Evolutionary conservation across 176 grass and related monocot genomes (phyloP).

Genomic region (maize (Zea mays)): DNA sequence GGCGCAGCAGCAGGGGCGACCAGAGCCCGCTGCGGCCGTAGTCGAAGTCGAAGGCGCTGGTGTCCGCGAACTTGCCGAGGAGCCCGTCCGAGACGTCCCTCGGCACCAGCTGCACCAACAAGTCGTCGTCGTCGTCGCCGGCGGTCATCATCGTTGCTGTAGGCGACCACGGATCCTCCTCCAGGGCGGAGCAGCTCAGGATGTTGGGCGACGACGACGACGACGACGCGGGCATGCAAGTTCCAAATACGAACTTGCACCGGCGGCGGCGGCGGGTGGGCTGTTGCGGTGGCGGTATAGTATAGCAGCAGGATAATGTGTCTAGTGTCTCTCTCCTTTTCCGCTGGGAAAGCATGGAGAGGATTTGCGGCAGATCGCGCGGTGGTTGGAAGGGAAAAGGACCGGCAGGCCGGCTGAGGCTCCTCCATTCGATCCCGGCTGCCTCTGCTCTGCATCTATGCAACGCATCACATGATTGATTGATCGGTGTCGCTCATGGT

Average conservation of each 20-base stretch:
- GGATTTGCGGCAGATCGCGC: conserved; percentile 20
- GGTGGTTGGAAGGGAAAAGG: conserved; percentile 45
- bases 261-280: not conserved
- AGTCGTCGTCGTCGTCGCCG: not conserved
- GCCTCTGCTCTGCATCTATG: not conserved
- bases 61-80: conserved; percentile 75
- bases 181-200: not conserved
- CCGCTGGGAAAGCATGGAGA: not conserved
- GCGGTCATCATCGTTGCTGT: not conserved
- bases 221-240: not conserved
- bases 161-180: not conserved
- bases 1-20: conserved; percentile 71
- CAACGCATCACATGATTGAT: not conserved
- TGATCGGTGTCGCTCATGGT: not conserved
- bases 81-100: conserved; percentile 62
- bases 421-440: not conserved
- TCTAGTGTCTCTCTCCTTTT: not conserved
- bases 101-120: conserved; percentile 60
- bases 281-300: not conserved
- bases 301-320: not conserved
- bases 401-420: not conserved
- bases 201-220: conserved; percentile 29
- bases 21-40: conserved; percentile 76
- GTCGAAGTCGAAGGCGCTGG: conserved; percentile 81
- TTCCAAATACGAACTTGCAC: not conserved